Percentiles rank a stretch among this genome's conserved stretches.
phyloP scores from a whole-genome alignment of 2,329 filamentous ascomycete species.

The Arthrobotrys megalospora region DNA sequence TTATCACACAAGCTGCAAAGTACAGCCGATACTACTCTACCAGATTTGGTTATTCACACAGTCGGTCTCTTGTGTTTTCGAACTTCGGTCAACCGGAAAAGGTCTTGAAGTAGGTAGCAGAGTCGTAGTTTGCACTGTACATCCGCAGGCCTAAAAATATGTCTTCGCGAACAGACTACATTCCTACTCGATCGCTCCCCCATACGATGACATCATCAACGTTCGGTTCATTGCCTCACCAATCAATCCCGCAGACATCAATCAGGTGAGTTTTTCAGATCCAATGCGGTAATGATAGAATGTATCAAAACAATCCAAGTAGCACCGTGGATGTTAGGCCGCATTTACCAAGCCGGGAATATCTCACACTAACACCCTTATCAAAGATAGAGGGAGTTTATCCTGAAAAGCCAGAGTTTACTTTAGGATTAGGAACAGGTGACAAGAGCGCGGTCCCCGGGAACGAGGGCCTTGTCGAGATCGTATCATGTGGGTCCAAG shows the following conservation, averaged over 20 bases:
- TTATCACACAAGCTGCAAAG: neutral
- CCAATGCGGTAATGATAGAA: neutral
- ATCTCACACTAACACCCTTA: constrained; percentile 5
- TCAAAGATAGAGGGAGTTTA: constrained; percentile 88
- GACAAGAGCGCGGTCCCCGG: constrained; percentile 83
- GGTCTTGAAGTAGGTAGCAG: constrained; percentile 74
- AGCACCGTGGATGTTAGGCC: too few relatives aligned
- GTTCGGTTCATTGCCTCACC: constrained; percentile 90
- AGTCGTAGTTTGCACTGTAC: neutral
- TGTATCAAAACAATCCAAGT: neutral
- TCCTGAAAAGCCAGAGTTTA: constrained; percentile 85
- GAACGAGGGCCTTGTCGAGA: constrained; percentile 94
- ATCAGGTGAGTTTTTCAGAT: constrained; percentile 72
- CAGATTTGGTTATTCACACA: constrained; percentile 80
- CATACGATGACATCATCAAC: constrained; percentile 79
- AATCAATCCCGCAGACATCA: constrained; percentile 97
- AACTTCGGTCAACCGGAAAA: constrained; percentile 82
- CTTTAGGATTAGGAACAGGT: constrained; percentile 80
- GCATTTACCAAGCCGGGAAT: neutral
- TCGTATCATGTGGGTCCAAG: constrained; percentile 76
- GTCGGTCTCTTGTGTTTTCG: constrained; percentile 83
- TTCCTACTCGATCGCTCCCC: constrained; percentile 82
- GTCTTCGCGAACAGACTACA: constrained; percentile 72
- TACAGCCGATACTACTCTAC: constrained; percentile 42
- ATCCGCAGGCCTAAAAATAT: neutral